Base-by-base conservation (phyloP, 2,329 filamentous ascomycete species). In the Fusarium coffeatum region DNA sequence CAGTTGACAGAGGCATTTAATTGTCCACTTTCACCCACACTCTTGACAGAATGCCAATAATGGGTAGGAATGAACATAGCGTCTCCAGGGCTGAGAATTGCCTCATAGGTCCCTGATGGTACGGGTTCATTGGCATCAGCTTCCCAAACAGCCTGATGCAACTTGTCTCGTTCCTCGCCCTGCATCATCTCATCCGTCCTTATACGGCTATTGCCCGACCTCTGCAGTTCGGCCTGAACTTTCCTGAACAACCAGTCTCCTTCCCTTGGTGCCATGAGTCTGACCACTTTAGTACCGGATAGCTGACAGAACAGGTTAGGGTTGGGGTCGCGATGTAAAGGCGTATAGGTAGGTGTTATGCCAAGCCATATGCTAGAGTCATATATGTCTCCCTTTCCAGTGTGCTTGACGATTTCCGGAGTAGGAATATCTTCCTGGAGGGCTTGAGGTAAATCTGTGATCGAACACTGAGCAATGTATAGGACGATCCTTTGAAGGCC, bases 131-230 rank as follows among this genome's bases (percentile, higher is more conserved):
- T 18, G 15, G 54, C 63, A 3, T 76, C 68, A 4, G 76, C 71
- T 4, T 79, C 81, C 96, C 95, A 98, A 5, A 97, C 85, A 5
- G 86, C 89, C 2, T 86, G 80, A 69, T 94, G 88, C 16, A 98
- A 79, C 4, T 85, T 82, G 22, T 83, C 79, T 69, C 89, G 89
- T 80, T 97, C 93, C 3, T 82, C 80, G 0, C 94, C 94, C 54
- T 90, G 85, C 94, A 98, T 98, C 94, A 98, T 98, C 77, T 97
- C 94, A 13, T 90, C 86, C 0, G 92, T 92, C 59, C 94, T 86
- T 71, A 98, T 83, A 20, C 83, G 81, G 16, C 84, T 80, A 58
- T 78, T 85, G 5, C 78, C 81, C 5, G 72, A 70, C 42, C 72
- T 72, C 2, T 80, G 78, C 23, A 18, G 87, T 77, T 57, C 76